phyloP scores from a whole-genome alignment of 805 yeast genomes.

The Ogataea trehalophila region DNA sequence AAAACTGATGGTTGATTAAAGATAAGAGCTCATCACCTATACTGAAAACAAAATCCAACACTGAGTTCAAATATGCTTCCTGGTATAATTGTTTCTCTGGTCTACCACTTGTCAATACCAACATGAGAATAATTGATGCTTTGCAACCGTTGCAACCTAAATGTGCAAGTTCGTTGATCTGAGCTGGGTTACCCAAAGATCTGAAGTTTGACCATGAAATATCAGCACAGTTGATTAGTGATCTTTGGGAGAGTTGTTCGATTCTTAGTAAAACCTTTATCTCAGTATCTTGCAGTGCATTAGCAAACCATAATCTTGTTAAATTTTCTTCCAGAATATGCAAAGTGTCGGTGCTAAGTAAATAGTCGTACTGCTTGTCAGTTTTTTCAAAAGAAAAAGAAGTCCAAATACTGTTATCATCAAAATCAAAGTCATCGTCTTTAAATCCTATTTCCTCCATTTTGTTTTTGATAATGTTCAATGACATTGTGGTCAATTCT shows the following conservation, averaged over 20 bases:
- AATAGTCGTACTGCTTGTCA: conserved; percentile 19
- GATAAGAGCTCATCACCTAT: conserved; percentile 9
- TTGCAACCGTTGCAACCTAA: conserved; percentile 25
- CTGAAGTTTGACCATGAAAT: conserved; percentile 20
- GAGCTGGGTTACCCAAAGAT: conserved; percentile 1
- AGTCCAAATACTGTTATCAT: conserved; percentile 5
- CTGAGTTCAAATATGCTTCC: conserved; percentile 39
- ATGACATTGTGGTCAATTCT: not conserved
- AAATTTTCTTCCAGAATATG: conserved; percentile 20
- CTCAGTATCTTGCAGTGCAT: conserved; percentile 14
- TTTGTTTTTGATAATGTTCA: conserved; percentile 1
- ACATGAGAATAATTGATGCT: conserved; percentile 35
- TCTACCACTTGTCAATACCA: conserved; percentile 36
- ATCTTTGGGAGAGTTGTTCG: conserved; percentile 27
- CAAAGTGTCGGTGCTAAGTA: conserved; percentile 18
- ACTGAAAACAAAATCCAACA: conserved; percentile 36
- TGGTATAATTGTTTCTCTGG: conserved; percentile 40
- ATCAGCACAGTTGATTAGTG: conserved; percentile 22
- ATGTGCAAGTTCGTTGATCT: conserved; percentile 2
- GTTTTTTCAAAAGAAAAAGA: conserved; percentile 10
- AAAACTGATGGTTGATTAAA: not conserved
- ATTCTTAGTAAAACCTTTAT: conserved; percentile 29
- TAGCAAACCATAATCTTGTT: conserved; percentile 14
- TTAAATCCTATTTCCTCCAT: conserved; percentile 17
- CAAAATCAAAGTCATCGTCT: conserved; percentile 22